These are phyloP conservation scores for Phytophthora pini DNA, from an alignment of 352 stramenopile genomes.

Conservation along the genomic window DNA sequence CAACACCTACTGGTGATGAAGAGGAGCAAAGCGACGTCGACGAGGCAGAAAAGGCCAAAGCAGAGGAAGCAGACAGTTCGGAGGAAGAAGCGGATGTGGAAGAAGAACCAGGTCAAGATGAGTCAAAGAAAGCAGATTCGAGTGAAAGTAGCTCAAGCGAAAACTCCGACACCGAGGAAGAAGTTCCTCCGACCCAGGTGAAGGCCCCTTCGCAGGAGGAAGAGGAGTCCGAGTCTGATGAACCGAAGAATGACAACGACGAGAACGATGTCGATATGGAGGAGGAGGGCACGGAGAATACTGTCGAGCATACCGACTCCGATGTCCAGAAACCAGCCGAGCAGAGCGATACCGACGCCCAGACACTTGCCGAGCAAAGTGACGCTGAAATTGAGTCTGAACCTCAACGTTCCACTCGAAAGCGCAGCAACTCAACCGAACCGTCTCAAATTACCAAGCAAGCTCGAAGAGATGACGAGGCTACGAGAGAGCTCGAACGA, in stretches of 20 bases:
- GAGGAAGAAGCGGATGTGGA: conserved; percentile 17
- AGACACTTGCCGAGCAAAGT: neutral
- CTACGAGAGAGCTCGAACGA: conserved; percentile 25
- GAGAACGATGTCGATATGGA: conserved; percentile 14
- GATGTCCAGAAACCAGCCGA: neutral
- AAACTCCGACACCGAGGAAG: conserved; percentile 17
- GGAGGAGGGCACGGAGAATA: conserved; percentile 1
- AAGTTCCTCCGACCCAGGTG: conserved; percentile 13
- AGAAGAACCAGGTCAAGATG: conserved; percentile 6
- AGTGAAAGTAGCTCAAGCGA: conserved; percentile 21
- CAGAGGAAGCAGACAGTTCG: conserved; percentile 7
- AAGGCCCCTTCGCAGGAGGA: conserved; percentile 19
- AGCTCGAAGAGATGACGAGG: neutral
- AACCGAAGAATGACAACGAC: conserved; percentile 7
- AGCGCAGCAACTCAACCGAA: conserved; percentile 11
- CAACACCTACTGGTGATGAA: conserved; percentile 6
- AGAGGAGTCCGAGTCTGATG: conserved; percentile 12
- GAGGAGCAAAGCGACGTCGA: conserved; percentile 12
- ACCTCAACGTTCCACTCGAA: neutral
- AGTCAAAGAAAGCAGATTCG: conserved; percentile 5
- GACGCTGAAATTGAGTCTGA: conserved; percentile 4
- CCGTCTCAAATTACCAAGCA: conserved; percentile 13
- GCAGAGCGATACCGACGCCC: conserved; percentile 1
- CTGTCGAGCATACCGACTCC: neutral
- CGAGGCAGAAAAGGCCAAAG: conserved; percentile 11